phyloP scores from a whole-genome alignment of 2,329 filamentous ascomycete genomes.

The Calonectria henricotiae region DNA sequence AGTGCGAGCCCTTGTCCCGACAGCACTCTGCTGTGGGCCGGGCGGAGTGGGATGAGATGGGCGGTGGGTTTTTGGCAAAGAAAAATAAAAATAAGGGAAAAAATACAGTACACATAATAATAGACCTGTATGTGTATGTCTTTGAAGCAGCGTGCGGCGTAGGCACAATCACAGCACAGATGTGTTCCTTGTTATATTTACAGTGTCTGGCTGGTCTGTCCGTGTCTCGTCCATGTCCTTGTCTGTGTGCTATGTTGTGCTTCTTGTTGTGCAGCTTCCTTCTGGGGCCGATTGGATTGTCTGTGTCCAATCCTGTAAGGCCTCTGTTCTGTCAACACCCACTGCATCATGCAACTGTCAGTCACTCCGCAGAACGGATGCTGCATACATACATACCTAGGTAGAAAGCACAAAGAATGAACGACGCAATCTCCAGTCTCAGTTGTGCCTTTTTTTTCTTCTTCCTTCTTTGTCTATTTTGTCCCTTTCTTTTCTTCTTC shows the following conservation, averaged over 20 bases:
- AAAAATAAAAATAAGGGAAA: slow-evolving; percentile 8
- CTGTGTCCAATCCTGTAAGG: slow-evolving; percentile 39
- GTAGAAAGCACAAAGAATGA: slow-evolving; percentile 7
- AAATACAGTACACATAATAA: background rate
- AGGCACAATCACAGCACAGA: background rate
- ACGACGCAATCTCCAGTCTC: background rate
- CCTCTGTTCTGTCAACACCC: slow-evolving; percentile 22
- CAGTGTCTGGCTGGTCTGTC: slow-evolving; percentile 31
- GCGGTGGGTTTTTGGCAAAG: slow-evolving; percentile 25
- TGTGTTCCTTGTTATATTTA: slow-evolving; percentile 11
- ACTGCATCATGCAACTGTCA: slow-evolving; percentile 29
- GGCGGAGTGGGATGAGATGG: slow-evolving; percentile 32
- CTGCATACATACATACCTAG: background rate
- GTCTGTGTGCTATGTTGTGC: slow-evolving; percentile 49
- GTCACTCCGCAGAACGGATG: slow-evolving; percentile 6
- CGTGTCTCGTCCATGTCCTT: slow-evolving; percentile 24
- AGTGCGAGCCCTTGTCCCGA: slow-evolving; percentile 45
- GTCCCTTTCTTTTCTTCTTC: background rate
- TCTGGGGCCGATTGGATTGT: slow-evolving; percentile 39
- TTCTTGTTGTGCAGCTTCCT: slow-evolving; percentile 46
- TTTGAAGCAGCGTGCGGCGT: background rate
- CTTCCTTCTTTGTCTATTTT: no score
- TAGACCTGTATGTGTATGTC: background rate
- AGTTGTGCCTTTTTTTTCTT: background rate
- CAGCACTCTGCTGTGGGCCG: slow-evolving; percentile 32